Evolutionary conservation across 1,139 yeast genomes (phyloP).

Genomic region (Kurtzmaniella quercitrusa): DNA sequence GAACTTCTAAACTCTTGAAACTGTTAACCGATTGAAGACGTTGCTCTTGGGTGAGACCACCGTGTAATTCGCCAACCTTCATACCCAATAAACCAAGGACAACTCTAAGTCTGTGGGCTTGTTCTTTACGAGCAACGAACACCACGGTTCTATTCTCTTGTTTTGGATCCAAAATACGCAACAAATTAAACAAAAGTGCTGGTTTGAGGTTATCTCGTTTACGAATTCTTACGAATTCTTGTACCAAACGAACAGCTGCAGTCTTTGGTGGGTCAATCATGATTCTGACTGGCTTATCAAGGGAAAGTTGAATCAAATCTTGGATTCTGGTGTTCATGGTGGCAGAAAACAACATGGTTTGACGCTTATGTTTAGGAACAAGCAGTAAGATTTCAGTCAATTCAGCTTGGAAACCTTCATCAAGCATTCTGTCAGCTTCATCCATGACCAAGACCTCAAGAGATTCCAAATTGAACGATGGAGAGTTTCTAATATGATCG

Average conservation of each 20-base stretch:
- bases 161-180: slow-evolving; percentile 59
- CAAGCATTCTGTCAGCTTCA: slow-evolving; percentile 99
- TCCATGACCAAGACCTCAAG: slow-evolving; percentile 92
- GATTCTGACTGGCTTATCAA: slow-evolving; percentile 85
- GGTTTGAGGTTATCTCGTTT: slow-evolving; percentile 83
- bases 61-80: slow-evolving; percentile 89
- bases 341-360: slow-evolving; percentile 90
- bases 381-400: slow-evolving; percentile 82
- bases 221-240: slow-evolving; percentile 91
- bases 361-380: slow-evolving; percentile 82
- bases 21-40: slow-evolving; percentile 80
- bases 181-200: slow-evolving; percentile 68
- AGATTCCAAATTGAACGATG: slow-evolving; percentile 84
- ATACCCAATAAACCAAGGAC: slow-evolving; percentile 83
- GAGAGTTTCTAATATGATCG: slow-evolving; percentile 93
- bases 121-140: slow-evolving; percentile 85
- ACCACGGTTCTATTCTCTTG: slow-evolving; percentile 75
- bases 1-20: slow-evolving; percentile 77
- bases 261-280: slow-evolving; percentile 97
- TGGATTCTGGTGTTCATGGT: slow-evolving; percentile 95
- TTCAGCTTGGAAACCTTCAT: slow-evolving; percentile 96
- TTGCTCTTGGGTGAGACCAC: slow-evolving; percentile 92
- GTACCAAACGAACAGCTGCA: slow-evolving; percentile 80
- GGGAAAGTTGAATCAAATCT: slow-evolving; percentile 78
- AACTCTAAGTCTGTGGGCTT: slow-evolving; percentile 82